A percentile compares a stretch with the other conserved stretches of the same genome.
Evolutionary conservation across 2,329 filamentous ascomycete species (phyloP).

Genomic region (Corinectria fuckeliana): DNA sequence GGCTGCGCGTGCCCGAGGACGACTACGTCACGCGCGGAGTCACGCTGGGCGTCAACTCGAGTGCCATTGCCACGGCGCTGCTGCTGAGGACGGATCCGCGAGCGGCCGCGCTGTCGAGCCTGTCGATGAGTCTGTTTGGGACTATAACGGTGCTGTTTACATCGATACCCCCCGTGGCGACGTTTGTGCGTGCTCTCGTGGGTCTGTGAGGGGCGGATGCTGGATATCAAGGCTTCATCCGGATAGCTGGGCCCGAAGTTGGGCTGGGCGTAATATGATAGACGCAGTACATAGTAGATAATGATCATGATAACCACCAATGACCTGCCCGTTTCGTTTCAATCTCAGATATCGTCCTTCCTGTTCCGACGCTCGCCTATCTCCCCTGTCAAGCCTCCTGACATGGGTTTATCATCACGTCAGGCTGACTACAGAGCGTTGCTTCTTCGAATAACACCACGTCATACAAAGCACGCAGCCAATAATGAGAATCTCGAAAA

Average conservation of each 20-base stretch:
- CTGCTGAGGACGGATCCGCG: conserved; percentile 62
- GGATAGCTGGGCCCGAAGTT: neutral
- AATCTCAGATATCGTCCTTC: neutral
- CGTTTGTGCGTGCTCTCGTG: conserved; percentile 55
- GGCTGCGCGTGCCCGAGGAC: conserved; percentile 62
- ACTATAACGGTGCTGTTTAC: conserved; percentile 65
- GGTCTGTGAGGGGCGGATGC: conserved; percentile 40
- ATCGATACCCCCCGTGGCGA: conserved; percentile 60
- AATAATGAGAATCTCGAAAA: neutral
- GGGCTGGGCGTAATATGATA: neutral
- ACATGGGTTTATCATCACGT: conserved; percentile 1
- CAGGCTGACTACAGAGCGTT: neutral
- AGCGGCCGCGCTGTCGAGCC: conserved; percentile 63
- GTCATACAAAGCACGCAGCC: neutral
- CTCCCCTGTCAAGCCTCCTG: neutral
- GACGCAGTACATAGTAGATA: conserved; percentile 4
- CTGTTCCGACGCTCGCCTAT: neutral
- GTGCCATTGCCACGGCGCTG: conserved; percentile 64
- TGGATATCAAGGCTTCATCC: neutral
- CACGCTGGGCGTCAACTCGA: conserved; percentile 65
- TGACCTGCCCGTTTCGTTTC: conserved; percentile 2
- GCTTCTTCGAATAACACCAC: neutral
- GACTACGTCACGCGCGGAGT: conserved; percentile 70
- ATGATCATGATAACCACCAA: neutral
- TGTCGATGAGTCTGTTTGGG: conserved; percentile 67